Base-by-base conservation (phyloP, 257 asterid genomes). In the Buddleja alternifolia region DNA sequence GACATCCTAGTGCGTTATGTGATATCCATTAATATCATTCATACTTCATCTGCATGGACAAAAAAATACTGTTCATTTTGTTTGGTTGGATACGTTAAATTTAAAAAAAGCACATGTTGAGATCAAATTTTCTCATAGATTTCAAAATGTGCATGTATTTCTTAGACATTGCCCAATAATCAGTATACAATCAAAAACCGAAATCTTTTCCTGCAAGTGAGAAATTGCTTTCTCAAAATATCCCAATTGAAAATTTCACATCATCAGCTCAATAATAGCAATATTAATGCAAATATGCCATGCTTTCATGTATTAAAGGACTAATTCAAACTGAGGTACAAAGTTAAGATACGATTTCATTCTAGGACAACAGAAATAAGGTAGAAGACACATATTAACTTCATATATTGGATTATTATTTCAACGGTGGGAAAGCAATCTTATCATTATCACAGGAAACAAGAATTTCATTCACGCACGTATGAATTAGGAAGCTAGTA, bases 371-470 rank as follows among this genome's bases (percentile, higher is more conserved):
- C 29, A 19, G 11, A 17, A 17, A 19, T 9, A 50, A 19, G 14
- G 4, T 17, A 52, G 37, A 14, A 55, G 61, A 63, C 36, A 19
- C 59, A 34, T 3, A 41, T 41, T 5, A 29, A 29, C 34, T 29
- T 25, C 46, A 39, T 52, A 17, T 51, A 45, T 46, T 20, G 14
- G 15, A 37, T 39, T 2, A 65, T 16, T 10, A 19, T 34, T 32
- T 39, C 7, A 34, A 44, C 39, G 20, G 40, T 55, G 12, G 48
- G 17, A 7, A 32, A 53, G 8, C 44, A 9, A 67, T 24, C 54
- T 40, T 40, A 41, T 40, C 25, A 17, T 23, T 23, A 60, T 60
- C 48, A 59, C 60, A 10, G 44, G 16, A 20, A 32, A 68, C 64
- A 56, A 4, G 21, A 24, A 58, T 42, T 20, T 48, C 42, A 50